A percentile compares a stretch with the other conserved stretches of the same genome.
Evolutionary conservation across 164 flowering plant species (phyloP).

Genomic region (Protea cynaroides): DNA sequence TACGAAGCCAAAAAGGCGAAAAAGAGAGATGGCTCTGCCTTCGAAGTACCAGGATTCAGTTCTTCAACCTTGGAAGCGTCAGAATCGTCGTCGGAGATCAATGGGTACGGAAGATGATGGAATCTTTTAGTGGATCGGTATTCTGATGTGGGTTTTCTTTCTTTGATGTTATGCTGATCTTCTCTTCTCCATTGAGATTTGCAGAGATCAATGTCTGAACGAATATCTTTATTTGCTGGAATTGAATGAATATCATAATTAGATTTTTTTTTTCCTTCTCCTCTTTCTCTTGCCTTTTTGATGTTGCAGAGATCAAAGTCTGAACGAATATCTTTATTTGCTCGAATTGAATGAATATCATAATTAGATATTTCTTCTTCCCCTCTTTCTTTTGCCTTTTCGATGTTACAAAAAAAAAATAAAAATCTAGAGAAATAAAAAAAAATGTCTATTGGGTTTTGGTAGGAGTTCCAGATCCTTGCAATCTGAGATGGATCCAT

Average conservation of each 20-base stretch:
- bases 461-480: conserved; percentile 5
- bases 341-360: neutral
- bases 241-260: too few relatives aligned
- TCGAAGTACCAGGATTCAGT: conserved; percentile 40
- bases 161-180: conserved; percentile 5
- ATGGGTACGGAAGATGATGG: conserved; percentile 3
- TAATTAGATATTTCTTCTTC: neutral
- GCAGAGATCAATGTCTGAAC: neutral
- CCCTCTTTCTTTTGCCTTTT: neutral
- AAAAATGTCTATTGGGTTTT: conserved; percentile 1
- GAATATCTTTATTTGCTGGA: neutral
- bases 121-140: conserved; percentile 12
- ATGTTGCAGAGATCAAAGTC: neutral
- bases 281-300: neutral
- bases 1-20: conserved; percentile 22
- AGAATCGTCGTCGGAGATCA: conserved; percentile 12
- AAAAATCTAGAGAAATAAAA: neutral
- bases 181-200: neutral
- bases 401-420: neutral
- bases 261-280: neutral
- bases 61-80: conserved; percentile 36
- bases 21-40: conserved; percentile 36
- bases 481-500: conserved; percentile 7
- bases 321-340: conserved; percentile 2
- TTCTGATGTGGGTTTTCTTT: conserved; percentile 18